A percentile compares a stretch with the other conserved stretches of the same genome.
Conservation (phyloP, 2,329 filamentous ascomycete species). For the Fusarium sp. region DNA sequence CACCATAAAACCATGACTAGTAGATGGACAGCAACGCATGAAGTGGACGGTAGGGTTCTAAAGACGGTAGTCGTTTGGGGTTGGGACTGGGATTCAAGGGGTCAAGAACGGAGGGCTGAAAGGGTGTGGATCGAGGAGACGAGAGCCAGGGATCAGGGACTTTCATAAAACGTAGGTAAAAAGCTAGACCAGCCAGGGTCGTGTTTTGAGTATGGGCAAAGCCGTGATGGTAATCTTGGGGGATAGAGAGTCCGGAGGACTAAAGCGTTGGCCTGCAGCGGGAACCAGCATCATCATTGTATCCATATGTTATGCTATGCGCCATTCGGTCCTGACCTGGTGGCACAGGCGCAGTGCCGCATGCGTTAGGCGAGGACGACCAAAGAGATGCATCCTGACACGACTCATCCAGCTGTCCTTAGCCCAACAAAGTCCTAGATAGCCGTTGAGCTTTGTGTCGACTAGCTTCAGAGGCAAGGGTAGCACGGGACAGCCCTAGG, state of each 20-base stretch:
- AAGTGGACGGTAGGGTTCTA: conserved; percentile 44
- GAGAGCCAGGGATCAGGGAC: conserved; percentile 35
- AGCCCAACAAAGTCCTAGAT: conserved; percentile 6
- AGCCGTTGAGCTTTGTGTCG: conserved; percentile 25
- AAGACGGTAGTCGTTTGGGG: conserved; percentile 48
- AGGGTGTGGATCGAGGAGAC: conserved; percentile 42
- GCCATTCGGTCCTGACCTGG: conserved; percentile 32
- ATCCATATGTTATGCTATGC: conserved; percentile 25
- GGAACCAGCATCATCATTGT: conserved; percentile 44
- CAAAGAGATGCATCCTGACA: conserved; percentile 25
- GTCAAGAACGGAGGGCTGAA: conserved; percentile 43
- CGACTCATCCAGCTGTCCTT: conserved; percentile 23
- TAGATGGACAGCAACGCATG: conserved; percentile 45
- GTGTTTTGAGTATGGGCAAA: conserved; percentile 21
- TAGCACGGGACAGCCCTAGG: conserved; percentile 29
- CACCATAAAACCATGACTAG: conserved; percentile 39
- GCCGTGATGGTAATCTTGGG: conserved; percentile 18
- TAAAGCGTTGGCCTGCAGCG: conserved; percentile 40
- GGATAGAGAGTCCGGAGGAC: conserved; percentile 15
- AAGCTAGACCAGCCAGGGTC: conserved; percentile 12
- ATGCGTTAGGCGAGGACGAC: conserved; percentile 35
- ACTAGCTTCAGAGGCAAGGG: conserved; percentile 26
- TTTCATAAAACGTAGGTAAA: conserved; percentile 21
- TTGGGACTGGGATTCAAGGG: conserved; percentile 40
- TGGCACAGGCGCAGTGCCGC: conserved; percentile 41